Evolutionary conservation across 805 yeast species (phyloP).

Genomic region (Cyberlindnera xishuangbannaensis): DNA sequence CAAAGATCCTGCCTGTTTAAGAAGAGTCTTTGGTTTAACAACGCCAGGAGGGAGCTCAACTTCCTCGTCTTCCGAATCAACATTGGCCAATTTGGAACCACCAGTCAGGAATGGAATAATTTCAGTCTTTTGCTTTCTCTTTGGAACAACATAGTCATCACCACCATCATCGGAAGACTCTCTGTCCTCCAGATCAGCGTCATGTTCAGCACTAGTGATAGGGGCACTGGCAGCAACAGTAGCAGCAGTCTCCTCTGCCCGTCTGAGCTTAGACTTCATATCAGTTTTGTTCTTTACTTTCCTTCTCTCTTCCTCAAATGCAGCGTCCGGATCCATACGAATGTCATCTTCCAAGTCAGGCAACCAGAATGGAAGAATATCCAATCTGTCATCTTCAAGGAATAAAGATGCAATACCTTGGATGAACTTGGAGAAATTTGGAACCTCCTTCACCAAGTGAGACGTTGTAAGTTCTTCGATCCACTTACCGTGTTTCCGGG

Average conservation of each 20-base stretch:
- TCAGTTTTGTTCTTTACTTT: slow-evolving; percentile 40
- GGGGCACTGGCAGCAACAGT: slow-evolving; percentile 6
- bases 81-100: slow-evolving; percentile 43
- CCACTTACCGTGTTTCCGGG: slow-evolving; percentile 62
- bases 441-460: slow-evolving; percentile 87
- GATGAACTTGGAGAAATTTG: slow-evolving; percentile 85
- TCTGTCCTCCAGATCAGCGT: slow-evolving; percentile 48
- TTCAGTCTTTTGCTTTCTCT: slow-evolving; percentile 24
- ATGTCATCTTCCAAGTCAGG: slow-evolving; percentile 81
- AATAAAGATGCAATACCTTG: slow-evolving; percentile 89
- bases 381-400: slow-evolving; percentile 86
- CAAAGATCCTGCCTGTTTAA: slow-evolving; percentile 86
- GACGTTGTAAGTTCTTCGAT: slow-evolving; percentile 77
- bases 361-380: slow-evolving; percentile 90
- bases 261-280: slow-evolving; percentile 32
- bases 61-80: slow-evolving; percentile 86
- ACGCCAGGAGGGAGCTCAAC: slow-evolving; percentile 87
- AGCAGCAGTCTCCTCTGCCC: slow-evolving; percentile 17
- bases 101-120: slow-evolving; percentile 33
- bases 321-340: slow-evolving; percentile 72
- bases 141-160: slow-evolving; percentile 25
- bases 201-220: slow-evolving; percentile 15
- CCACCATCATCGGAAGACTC: slow-evolving; percentile 42
- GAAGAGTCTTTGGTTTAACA: slow-evolving; percentile 65
- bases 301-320: slow-evolving; percentile 59